Evolutionary conservation across 805 yeast genomes (phyloP).

Genomic region (Ogataea corticis): DNA sequence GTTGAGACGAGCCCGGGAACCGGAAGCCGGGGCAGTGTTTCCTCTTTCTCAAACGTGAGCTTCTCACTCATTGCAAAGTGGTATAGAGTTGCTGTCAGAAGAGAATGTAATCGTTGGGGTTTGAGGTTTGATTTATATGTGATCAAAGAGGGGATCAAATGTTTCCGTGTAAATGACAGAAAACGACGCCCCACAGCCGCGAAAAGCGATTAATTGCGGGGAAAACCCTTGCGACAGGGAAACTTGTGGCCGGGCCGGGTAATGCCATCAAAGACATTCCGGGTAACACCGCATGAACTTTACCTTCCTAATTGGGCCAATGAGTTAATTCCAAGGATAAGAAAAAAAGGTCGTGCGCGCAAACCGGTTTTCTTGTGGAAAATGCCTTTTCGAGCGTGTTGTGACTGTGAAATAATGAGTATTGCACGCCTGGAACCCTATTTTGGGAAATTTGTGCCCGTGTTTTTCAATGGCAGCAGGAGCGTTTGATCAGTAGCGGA

Average conservation of each 20-base stretch:
- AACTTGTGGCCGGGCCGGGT: background rate
- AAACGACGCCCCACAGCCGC: constrained; percentile 12
- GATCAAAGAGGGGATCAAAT: background rate
- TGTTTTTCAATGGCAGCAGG: background rate
- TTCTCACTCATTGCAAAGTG: constrained; percentile 16
- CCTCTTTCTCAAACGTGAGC: constrained; percentile 43
- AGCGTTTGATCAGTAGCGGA: background rate
- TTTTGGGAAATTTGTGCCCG: constrained; percentile 3
- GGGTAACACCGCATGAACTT: constrained; percentile 24
- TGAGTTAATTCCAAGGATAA: constrained; percentile 28
- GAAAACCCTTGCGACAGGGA: background rate
- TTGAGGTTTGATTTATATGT: background rate
- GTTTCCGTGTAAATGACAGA: constrained; percentile 1
- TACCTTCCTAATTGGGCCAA: constrained; percentile 32
- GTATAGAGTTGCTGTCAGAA: no score
- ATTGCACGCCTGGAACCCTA: constrained; percentile 1
- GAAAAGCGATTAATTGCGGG: background rate
- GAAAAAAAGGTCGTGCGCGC: constrained; percentile 17
- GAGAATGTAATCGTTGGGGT: no score
- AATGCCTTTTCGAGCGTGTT: constrained; percentile 12
- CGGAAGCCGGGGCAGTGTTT: constrained; percentile 55
- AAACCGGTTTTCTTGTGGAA: background rate
- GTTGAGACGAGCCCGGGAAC: constrained; percentile 58
- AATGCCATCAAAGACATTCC: constrained; percentile 2
- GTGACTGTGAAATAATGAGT: constrained; percentile 22